Evolutionary conservation across 805 yeast species (phyloP).

Genomic region (Teunomyces tritomae): DNA sequence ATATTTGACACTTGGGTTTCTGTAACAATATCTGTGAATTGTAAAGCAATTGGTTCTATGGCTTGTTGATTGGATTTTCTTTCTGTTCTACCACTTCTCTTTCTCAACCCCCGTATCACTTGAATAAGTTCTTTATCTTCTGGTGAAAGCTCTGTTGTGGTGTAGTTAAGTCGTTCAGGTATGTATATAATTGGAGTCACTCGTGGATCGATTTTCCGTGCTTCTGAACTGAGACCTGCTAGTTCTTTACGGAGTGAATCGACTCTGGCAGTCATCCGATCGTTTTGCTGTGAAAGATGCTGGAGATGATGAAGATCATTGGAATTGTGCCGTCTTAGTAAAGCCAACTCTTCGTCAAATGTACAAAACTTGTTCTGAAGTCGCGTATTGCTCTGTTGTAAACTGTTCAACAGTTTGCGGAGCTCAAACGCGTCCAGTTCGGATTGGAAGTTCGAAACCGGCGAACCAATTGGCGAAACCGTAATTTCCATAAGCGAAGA

Average conservation of each 20-base stretch:
- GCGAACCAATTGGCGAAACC: background rate
- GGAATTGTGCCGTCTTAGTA: constrained; percentile 9
- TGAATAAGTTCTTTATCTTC: background rate
- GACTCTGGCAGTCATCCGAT: constrained; percentile 5
- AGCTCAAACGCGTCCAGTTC: constrained; percentile 6
- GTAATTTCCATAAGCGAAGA: background rate
- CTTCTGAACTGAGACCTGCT: constrained; percentile 4
- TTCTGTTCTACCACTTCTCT: background rate
- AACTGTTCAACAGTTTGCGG: constrained; percentile 9
- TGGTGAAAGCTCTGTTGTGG: background rate
- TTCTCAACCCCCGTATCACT: background rate
- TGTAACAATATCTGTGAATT: too few relatives aligned
- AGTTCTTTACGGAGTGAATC: constrained; percentile 9
- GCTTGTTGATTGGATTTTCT: background rate
- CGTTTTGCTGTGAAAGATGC: constrained; percentile 5
- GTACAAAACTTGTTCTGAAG: constrained; percentile 8
- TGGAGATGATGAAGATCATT: constrained; percentile 9
- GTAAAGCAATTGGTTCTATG: background rate
- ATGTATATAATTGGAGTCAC: too few relatives aligned
- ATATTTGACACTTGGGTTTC: too few relatives aligned
- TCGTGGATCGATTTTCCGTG: background rate
- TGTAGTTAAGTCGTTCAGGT: too few relatives aligned
- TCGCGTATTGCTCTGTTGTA: constrained; percentile 8
- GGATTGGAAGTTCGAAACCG: background rate
- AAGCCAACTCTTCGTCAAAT: constrained; percentile 8